Evolutionary conservation across 345 rosid genomes (phyloP), one percentile per base, ranked within the genome.

Genomic region (Euphorbia tirucalli): DNA sequence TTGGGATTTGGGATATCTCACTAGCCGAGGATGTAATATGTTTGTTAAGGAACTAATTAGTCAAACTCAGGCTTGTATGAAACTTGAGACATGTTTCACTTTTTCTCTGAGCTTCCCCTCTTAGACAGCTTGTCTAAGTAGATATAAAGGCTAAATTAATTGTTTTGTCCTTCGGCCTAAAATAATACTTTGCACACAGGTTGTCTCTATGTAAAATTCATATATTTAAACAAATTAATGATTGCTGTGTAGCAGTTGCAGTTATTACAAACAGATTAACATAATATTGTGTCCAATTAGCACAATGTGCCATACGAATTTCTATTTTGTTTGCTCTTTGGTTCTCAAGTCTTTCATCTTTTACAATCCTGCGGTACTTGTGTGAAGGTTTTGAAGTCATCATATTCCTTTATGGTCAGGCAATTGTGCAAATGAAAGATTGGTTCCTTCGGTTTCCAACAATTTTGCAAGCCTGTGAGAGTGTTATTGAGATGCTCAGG

Each of bases 401-500:
- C 24, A 41, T 5, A 24, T 24, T 65, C 67, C n/a, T 58, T 1
- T 69, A 14, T 70, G 78, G 74, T 85, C 89, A 94, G 98, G 97
- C 98, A 61, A 76, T 95, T 79, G 83, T 86, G 77, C 93, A 89
- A 68, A 95, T 95, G 98, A 95, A 83, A 82, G 88, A 78, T 65
- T 90, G 88, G 93, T 90, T 88, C 63, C 31, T 77, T 66, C 93
- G 99, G 65, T 95, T 95, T 81, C 99, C 99, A 28, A 95, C 94
- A 65, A 89, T 95, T 72, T 83, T 95, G 78, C 99, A 89, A 81
- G 94, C 91, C 35, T 90, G 87, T 72, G 99, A 92, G 89, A 84
- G 94, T 76, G 75, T 86, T 55, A 89, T 95, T 78, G 93, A 95
- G 90, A 88, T 92, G 99, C 98, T 95, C 16, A 91, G 98, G 71